phyloP scores from a whole-genome alignment of 176 grass and related monocot genomes.

The Secale cereale region DNA sequence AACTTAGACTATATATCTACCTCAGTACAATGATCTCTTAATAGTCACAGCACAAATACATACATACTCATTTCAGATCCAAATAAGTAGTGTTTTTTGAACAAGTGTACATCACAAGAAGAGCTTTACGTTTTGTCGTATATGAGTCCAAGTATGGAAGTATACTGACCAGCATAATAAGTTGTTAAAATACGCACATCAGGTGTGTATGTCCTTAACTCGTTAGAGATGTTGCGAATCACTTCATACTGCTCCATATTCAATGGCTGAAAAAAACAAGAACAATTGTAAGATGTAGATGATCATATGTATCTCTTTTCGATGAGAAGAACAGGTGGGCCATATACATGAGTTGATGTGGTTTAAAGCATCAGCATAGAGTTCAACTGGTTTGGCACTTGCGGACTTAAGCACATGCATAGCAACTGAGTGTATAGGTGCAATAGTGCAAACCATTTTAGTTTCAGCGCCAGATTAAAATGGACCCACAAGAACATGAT shows the following conservation, averaged over 20 bases:
- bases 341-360: background rate
- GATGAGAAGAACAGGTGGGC: background rate
- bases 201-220: conserved; percentile 77
- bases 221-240: conserved; percentile 83
- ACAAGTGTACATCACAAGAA: background rate
- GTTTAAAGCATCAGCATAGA: background rate
- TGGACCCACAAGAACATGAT: background rate
- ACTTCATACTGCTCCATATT: conserved; percentile 85
- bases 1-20: background rate
- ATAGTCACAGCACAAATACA: background rate
- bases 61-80: background rate
- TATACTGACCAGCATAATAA: conserved; percentile 82
- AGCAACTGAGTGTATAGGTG: background rate
- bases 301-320: background rate
- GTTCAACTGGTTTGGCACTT: background rate
- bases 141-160: conserved; percentile 12
- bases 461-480: background rate
- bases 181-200: conserved; percentile 90
- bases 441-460: background rate
- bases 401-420: background rate
- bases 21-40: conserved; percentile 6
- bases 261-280: conserved; percentile 70
- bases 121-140: background rate
- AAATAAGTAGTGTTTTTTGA: background rate
- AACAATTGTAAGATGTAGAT: conserved; percentile 38